Conservation (phyloP, 805 yeast genomes). For the Starmerella powellii region DNA sequence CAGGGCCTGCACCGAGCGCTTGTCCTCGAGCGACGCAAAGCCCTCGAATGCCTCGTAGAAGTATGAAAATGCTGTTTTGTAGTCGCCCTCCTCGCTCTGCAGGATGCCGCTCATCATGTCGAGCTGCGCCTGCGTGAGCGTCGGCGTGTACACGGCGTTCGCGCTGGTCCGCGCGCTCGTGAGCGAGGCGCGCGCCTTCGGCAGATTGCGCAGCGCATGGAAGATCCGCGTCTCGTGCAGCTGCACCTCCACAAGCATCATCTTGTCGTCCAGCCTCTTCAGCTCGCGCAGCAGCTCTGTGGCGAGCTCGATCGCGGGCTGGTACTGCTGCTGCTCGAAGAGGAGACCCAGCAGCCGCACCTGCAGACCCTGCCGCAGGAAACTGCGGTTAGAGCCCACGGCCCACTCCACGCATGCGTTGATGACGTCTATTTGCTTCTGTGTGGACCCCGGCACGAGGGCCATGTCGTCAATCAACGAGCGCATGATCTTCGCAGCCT, state of each 20-base stretch:
- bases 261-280: constrained; percentile 88
- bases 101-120: constrained; percentile 92
- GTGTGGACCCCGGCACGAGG: constrained; percentile 42
- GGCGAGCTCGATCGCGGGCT: constrained; percentile 61
- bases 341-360: constrained; percentile 68
- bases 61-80: constrained; percentile 88
- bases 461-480: constrained; percentile 70
- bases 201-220: constrained; percentile 79
- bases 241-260: constrained; percentile 90
- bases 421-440: constrained; percentile 60
- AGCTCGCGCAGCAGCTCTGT: constrained; percentile 66
- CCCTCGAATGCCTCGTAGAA: constrained; percentile 93
- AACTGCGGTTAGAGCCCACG: constrained; percentile 64
- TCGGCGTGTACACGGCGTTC: constrained; percentile 90
- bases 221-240: constrained; percentile 79
- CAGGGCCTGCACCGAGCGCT: constrained; percentile 56
- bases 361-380: constrained; percentile 78
- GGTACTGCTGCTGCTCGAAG: constrained; percentile 51
- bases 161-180: constrained; percentile 96
- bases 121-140: constrained; percentile 83
- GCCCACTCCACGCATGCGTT: constrained; percentile 84
- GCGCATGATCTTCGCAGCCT: constrained; percentile 82
- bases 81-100: constrained; percentile 94
- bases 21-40: constrained; percentile 47
- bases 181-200: constrained; percentile 82